Conservation (phyloP, 1,284 basidiomycete genomes). For the Puccinia horiana region DNA sequence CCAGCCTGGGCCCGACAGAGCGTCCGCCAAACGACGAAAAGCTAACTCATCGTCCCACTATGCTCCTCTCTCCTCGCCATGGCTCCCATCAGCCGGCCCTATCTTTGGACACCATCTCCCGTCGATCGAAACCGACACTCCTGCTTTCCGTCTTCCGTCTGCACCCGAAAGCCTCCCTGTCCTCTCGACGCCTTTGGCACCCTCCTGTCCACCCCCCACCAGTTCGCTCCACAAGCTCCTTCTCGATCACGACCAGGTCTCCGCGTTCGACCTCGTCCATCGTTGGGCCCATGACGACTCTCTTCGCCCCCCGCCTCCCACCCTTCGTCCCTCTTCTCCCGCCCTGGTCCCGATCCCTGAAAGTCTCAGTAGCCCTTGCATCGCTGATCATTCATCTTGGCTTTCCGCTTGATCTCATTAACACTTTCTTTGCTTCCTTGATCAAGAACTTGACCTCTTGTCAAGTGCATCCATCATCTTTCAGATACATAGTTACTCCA, state of each 20-base stretch:
- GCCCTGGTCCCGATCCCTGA: not conserved
- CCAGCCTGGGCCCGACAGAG: not conserved
- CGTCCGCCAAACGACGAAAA: not conserved
- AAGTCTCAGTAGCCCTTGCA: not conserved
- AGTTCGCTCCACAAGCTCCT: slow-evolving; percentile 3
- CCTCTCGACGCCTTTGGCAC: not conserved
- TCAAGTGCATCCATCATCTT: too few species aligned
- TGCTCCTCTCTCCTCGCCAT: too few species aligned
- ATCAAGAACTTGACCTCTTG: too few species aligned
- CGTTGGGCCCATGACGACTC: slow-evolving; percentile 6
- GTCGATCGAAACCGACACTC: not conserved
- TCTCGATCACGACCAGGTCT: slow-evolving; percentile 14
- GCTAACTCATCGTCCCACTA: not conserved
- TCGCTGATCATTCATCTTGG: slow-evolving; percentile 60
- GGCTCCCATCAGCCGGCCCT: not conserved
- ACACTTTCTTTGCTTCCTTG: too few species aligned
- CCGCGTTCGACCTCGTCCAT: slow-evolving; percentile 19
- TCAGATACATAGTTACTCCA: too few species aligned
- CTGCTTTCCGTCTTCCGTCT: not conserved
- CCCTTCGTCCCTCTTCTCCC: not conserved
- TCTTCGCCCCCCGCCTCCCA: not conserved
- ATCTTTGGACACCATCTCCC: not conserved
- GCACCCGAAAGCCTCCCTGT: not conserved
- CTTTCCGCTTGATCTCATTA: slow-evolving; percentile 51
- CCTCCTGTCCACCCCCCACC: not conserved